These are phyloP conservation scores for Helotiales sp. DNA, from an alignment of 2,329 filamentous ascomycete species.

Conservation along the genomic window DNA sequence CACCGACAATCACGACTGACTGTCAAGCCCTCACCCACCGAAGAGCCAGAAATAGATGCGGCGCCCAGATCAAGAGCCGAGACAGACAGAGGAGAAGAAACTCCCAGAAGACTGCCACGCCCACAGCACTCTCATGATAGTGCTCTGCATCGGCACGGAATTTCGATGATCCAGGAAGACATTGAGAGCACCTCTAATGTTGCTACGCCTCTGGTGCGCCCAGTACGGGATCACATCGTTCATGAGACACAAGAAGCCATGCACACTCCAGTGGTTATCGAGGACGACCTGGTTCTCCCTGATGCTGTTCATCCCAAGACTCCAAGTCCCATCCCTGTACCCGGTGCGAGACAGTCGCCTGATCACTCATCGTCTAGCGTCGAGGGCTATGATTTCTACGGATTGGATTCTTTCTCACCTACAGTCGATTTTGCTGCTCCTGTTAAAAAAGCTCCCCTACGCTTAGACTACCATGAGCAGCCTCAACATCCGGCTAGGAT, in stretches of 20 bases:
- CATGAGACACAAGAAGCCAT: slow-evolving; percentile 34
- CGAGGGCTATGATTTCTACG: slow-evolving; percentile 71
- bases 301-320: slow-evolving; percentile 33
- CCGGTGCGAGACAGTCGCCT: slow-evolving; percentile 28
- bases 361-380: slow-evolving; percentile 35
- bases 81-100: slow-evolving; percentile 33
- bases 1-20: slow-evolving; percentile 57
- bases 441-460: slow-evolving; percentile 47
- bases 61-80: slow-evolving; percentile 7
- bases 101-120: slow-evolving; percentile 33
- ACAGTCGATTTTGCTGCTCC: slow-evolving; percentile 59
- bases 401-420: slow-evolving; percentile 56
- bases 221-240: slow-evolving; percentile 47
- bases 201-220: slow-evolving; percentile 62
- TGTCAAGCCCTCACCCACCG: slow-evolving; percentile 32
- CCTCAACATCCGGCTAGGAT: slow-evolving; percentile 31
- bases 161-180: slow-evolving; percentile 46
- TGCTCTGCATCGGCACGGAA: slow-evolving; percentile 28
- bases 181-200: slow-evolving; percentile 68
- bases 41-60: slow-evolving; percentile 39
- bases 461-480: slow-evolving; percentile 41
- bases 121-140: slow-evolving; percentile 23
- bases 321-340: slow-evolving; percentile 38
- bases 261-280: slow-evolving; percentile 40
- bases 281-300: slow-evolving; percentile 41